Evolutionary conservation across 2,329 filamentous ascomycete genomes (phyloP).

Genomic region (Arthrobotrys conoides): DNA sequence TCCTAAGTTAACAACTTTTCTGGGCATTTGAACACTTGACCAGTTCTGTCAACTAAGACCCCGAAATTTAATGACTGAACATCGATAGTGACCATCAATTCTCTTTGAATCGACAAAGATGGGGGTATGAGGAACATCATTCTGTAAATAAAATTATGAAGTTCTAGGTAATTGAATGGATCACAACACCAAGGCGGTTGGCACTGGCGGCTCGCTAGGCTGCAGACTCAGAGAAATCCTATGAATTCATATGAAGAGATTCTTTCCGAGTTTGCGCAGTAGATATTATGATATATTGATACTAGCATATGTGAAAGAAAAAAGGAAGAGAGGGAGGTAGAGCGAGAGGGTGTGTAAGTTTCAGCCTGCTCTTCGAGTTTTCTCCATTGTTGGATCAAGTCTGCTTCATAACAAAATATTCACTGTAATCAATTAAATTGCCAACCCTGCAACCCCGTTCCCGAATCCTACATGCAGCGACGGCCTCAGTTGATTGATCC

Average conservation of each 20-base stretch:
- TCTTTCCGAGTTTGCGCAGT: not conserved
- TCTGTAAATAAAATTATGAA: too few species aligned
- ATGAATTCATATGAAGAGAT: not conserved
- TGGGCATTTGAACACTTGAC: not conserved
- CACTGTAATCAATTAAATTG: too few species aligned
- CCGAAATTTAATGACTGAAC: constrained; percentile 25
- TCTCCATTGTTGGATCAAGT: too few species aligned
- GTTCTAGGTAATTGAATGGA: too few species aligned
- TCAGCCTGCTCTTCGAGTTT: too few species aligned
- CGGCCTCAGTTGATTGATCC: too few species aligned
- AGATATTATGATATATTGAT: not conserved
- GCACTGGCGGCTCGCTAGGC: not conserved
- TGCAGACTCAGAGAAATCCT: not conserved
- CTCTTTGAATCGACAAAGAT: constrained; percentile 11
- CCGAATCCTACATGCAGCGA: too few species aligned
- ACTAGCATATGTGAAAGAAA: not conserved
- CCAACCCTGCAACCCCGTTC: too few species aligned
- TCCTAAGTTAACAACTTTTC: not conserved
- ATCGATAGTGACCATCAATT: constrained; percentile 30
- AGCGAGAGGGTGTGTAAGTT: too few species aligned
- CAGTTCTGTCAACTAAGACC: constrained; percentile 1
- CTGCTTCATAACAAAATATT: too few species aligned
- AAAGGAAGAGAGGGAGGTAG: not conserved
- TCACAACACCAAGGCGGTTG: not conserved
- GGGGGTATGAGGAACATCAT: not conserved